These are phyloP conservation scores for Rhodotorula toruloides DNA, from an alignment of 768 basidiomycete species.

Conservation along the genomic window DNA sequence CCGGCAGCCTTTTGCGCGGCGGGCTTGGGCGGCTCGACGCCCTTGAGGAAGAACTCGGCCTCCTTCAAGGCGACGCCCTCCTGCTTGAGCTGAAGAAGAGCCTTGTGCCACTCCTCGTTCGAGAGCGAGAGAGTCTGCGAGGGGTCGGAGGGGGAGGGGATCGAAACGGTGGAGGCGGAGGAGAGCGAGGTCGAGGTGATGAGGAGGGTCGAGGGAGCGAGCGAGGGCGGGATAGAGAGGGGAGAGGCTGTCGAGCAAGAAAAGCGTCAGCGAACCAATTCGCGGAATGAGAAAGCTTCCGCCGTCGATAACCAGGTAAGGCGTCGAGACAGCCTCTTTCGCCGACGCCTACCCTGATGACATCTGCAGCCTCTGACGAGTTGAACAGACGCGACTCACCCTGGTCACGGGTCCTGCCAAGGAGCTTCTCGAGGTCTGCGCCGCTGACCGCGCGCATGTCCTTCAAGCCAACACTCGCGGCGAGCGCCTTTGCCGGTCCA, in stretches of 20 bases:
- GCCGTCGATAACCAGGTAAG: no score
- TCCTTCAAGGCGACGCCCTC: slow-evolving; percentile 95
- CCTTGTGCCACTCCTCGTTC: slow-evolving; percentile 54
- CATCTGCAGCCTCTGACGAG: no score
- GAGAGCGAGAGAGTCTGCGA: slow-evolving; percentile 17
- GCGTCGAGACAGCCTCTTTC: no score
- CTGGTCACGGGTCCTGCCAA: slow-evolving; percentile 33
- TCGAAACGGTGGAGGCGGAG: slow-evolving; percentile 49
- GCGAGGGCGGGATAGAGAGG: slow-evolving; percentile 41
- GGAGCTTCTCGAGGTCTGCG: slow-evolving; percentile 37
- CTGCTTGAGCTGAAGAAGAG: slow-evolving; percentile 82
- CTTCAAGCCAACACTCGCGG: slow-evolving; percentile 39
- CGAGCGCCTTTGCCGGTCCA: slow-evolving; percentile 40
- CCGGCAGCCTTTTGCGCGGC: slow-evolving; percentile 13
- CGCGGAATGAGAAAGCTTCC: no score
- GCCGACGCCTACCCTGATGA: no score
- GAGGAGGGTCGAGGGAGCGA: slow-evolving; percentile 35
- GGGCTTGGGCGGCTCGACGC: slow-evolving; percentile 61
- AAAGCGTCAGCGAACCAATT: no score
- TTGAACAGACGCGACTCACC: no score
- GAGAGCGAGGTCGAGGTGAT: slow-evolving; percentile 33
- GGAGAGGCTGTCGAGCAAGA: no score
- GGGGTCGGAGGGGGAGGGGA: slow-evolving; percentile 55
- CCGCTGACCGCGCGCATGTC: slow-evolving; percentile 41
- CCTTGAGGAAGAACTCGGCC: slow-evolving; percentile 70